Base-by-base conservation (phyloP, 805 yeast species). In the Wickerhamiella sorbophila region DNA sequence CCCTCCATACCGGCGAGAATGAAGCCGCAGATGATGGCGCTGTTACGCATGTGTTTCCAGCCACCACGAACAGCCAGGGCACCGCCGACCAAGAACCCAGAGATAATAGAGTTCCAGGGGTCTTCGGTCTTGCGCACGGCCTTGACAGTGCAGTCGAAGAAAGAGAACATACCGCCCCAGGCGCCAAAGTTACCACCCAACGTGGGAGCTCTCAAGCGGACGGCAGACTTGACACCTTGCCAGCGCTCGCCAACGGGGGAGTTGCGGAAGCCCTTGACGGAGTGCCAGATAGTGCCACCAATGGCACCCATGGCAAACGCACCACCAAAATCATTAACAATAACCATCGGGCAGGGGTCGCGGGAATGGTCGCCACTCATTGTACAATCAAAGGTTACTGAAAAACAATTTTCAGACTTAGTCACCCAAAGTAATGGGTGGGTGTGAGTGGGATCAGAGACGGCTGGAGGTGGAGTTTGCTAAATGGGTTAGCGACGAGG, bases 271-370 rank as follows among this genome's bases (percentile, higher is more conserved):
- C 99, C 99, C 63, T 91, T 91, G 59, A 91, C 80, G 59, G 97
- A 96, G 69, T 91, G 97, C 98, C 98, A 91, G 48, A 91, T 78
- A 55, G 88, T 78, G 51, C 99, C 99, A 69, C 98, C 98, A 57
- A 91, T 82, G 54, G 77, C 95, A 67, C 99, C 99, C 97, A 91
- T 88, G 57, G 97, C 79, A 58, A 87, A 91, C 44, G 98, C 97
- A 62, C 96, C 97, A 60, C 99, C 99, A 56, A 91, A 91, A 69
- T 91, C 99, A 65, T 79, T 88, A 51, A 91, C 68, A 52, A 91
- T 85, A 45, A 91, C 96, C 52, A 88, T 73, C 44, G 99, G 99
- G 67, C 99, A 91, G 54, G 99, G 99, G 62, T 91, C 99, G 75
- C 97, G 83, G 35, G 95, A 77, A 65, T 91, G 97, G 67, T 91